Conservation (phyloP, 257 asterid species). For the Thymus mandschuricus region DNA sequence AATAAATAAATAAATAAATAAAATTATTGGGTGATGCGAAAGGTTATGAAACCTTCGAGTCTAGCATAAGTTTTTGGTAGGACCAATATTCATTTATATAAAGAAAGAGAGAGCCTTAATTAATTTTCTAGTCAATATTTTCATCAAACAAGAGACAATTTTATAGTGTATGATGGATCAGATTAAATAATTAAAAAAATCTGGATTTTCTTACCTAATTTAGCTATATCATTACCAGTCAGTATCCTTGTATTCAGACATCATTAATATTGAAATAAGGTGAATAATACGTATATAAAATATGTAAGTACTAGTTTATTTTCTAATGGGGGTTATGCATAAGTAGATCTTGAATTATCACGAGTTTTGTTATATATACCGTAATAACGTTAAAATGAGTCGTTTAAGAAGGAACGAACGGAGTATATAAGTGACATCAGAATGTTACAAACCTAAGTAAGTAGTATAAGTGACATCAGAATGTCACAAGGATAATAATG, state of each 20-base stretch:
- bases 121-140: neutral
- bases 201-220: neutral
- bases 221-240: neutral
- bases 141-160: neutral
- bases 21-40: conserved; percentile 3
- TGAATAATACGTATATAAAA: too few relatives aligned
- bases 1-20: neutral
- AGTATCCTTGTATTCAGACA: neutral
- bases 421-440: too few relatives aligned
- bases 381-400: too few relatives aligned
- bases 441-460: too few relatives aligned
- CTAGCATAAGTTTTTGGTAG: conserved; percentile 7
- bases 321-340: neutral
- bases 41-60: conserved; percentile 1
- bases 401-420: too few relatives aligned
- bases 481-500: neutral
- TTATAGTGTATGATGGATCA: neutral
- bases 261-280: too few relatives aligned
- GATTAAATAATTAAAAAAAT: neutral
- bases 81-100: neutral
- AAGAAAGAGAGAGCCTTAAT: neutral
- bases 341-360: neutral
- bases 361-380: too few relatives aligned
- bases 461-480: too few relatives aligned
- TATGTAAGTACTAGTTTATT: too few relatives aligned